These are phyloP conservation scores for Termitomyces sp. DNA, from an alignment of 768 basidiomycete species.

Conservation along the genomic window DNA sequence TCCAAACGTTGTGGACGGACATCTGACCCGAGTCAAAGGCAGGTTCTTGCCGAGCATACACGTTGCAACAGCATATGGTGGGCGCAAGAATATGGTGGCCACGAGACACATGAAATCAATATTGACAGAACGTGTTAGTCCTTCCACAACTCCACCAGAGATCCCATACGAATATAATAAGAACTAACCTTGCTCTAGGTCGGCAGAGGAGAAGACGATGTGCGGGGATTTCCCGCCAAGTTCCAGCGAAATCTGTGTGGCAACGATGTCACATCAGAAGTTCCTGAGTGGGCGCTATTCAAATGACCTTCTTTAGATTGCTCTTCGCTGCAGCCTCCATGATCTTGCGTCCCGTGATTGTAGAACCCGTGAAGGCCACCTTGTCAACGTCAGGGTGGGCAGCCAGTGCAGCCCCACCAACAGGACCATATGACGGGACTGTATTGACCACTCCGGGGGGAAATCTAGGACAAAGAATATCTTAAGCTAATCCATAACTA, in stretches of 20 bases:
- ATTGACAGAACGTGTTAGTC: neutral
- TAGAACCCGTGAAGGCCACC: slow-evolving; percentile 93
- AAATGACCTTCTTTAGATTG: slow-evolving; percentile 82
- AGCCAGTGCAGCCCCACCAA: slow-evolving; percentile 83
- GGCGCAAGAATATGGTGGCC: neutral
- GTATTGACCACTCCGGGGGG: slow-evolving; percentile 91
- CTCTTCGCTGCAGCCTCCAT: slow-evolving; percentile 90
- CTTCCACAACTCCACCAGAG: neutral
- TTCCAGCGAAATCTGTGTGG: slow-evolving; percentile 73
- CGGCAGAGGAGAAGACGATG: slow-evolving; percentile 85
- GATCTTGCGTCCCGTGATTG: slow-evolving; percentile 82
- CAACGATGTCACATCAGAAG: slow-evolving; percentile 6
- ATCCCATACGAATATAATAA: neutral
- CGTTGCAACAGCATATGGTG: neutral
- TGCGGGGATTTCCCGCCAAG: slow-evolving; percentile 92
- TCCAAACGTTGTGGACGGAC: neutral
- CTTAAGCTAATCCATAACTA: neutral
- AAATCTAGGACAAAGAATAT: slow-evolving; percentile 44
- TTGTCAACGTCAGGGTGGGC: slow-evolving; percentile 86
- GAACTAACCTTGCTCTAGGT: slow-evolving; percentile 73
- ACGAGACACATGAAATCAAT: neutral
- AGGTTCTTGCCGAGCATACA: neutral
- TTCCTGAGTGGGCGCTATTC: neutral
- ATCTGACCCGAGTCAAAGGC: neutral
- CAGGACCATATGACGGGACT: slow-evolving; percentile 72